Evolutionary conservation across 2,329 filamentous ascomycete genomes (phyloP).

Genomic region (Trichoderma pleuroti): DNA sequence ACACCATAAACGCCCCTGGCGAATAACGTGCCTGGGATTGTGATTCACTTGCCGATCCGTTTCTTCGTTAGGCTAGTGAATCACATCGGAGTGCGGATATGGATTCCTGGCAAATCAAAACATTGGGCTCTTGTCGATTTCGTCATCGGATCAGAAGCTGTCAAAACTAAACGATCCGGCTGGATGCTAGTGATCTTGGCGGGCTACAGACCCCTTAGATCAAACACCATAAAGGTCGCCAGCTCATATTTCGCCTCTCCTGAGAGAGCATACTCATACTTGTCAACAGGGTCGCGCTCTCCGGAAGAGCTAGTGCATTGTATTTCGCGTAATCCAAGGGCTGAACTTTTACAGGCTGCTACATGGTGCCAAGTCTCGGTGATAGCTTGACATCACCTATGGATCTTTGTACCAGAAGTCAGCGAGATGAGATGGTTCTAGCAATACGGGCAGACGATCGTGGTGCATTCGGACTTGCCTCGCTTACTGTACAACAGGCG

Average conservation of each 20-base stretch:
- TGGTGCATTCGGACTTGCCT: neutral
- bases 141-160: neutral
- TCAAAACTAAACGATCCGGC: neutral
- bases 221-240: neutral
- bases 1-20: neutral
- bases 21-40: neutral
- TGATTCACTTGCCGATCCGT: neutral
- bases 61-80: neutral
- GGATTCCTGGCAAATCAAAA: neutral
- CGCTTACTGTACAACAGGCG: neutral
- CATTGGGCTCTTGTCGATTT: neutral
- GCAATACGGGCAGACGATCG: neutral
- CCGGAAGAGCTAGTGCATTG: neutral
- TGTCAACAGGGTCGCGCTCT: neutral
- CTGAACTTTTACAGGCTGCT: neutral
- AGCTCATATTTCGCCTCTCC: neutral
- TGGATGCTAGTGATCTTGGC: neutral
- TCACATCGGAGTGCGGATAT: neutral
- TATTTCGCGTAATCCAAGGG: neutral
- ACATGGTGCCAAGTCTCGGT: neutral
- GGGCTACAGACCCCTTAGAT: neutral
- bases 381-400: neutral
- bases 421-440: constrained; percentile 1
- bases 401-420: neutral
- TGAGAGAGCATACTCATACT: neutral